These are phyloP conservation scores for Aegilops umbellulata DNA, from an alignment of 176 grass and related monocot species.

Conservation along the genomic window DNA sequence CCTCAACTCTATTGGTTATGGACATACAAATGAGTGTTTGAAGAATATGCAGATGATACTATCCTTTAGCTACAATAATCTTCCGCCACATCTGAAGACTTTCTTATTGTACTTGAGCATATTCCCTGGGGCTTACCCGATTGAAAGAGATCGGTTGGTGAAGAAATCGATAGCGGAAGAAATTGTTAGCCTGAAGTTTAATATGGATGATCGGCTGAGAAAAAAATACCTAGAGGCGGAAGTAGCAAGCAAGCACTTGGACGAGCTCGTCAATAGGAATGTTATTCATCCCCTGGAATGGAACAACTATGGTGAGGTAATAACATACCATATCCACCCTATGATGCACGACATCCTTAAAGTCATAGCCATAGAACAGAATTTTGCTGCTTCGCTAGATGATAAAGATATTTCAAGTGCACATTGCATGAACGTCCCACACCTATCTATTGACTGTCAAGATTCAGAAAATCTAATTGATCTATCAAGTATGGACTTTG, in stretches of 20 bases:
- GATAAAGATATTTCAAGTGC: neutral
- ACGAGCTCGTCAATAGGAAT: neutral
- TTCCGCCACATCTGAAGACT: rapidly evolving
- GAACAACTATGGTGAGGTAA: neutral
- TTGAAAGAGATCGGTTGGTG: rapidly evolving
- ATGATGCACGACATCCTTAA: neutral
- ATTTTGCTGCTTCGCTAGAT: neutral
- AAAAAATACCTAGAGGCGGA: too few relatives aligned
- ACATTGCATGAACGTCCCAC: rapidly evolving
- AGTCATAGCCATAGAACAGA: neutral
- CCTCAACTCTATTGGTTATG: rapidly evolving
- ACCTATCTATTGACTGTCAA: neutral
- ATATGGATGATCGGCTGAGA: too few relatives aligned
- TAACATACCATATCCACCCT: neutral
- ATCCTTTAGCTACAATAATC: neutral
- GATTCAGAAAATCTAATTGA: neutral
- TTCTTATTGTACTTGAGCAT: neutral
- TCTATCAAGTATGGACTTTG: rapidly evolving
- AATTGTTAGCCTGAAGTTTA: too few relatives aligned
- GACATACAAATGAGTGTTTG: rapidly evolving
- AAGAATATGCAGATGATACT: rapidly evolving
- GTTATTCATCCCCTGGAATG: neutral
- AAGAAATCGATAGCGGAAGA: neutral
- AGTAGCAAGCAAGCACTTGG: neutral
- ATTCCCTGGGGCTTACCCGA: rapidly evolving